Percentiles rank a stretch among this genome's conserved stretches.
phyloP scores from a whole-genome alignment of 805 yeast species.

The Maudiozyma turicensis region DNA sequence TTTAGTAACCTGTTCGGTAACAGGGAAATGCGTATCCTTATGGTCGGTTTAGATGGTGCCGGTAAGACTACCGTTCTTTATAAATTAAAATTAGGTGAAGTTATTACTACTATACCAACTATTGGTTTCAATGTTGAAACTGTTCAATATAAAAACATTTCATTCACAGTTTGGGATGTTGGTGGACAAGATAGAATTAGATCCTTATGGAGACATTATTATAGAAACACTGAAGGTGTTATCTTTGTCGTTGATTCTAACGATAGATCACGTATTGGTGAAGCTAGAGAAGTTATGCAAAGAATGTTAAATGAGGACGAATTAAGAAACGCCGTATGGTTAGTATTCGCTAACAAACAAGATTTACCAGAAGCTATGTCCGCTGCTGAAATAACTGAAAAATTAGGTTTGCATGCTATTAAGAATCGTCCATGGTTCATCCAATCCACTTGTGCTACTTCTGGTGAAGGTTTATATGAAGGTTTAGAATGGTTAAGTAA shows the following conservation, averaged over 20 bases:
- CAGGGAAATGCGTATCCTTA: conserved; percentile 95
- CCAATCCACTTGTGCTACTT: conserved; percentile 97
- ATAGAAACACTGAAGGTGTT: conserved; percentile 97
- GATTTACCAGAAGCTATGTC: conserved; percentile 99
- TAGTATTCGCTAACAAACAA: conserved; percentile 96
- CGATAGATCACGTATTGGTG: conserved; percentile 96
- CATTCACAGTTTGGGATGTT: conserved; percentile 97
- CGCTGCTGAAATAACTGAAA: conserved; percentile 97
- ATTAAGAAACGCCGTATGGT: conserved; percentile 89
- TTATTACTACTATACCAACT: conserved; percentile 93
- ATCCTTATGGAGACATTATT: conserved; percentile 98
- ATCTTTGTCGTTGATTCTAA: conserved; percentile 96
- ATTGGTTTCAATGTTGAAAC: conserved; percentile 97
- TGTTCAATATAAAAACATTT: conserved; percentile 92
- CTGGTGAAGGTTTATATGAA: conserved; percentile 97
- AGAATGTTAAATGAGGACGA: conserved; percentile 98
- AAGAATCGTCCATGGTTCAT: conserved; percentile 99
- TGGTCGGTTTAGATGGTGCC: conserved; percentile 98
- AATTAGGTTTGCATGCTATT: conserved; percentile 91
- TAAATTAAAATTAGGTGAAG: conserved; percentile 91
- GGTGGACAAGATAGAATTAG: conserved; percentile 99
- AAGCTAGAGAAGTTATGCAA: conserved; percentile 96
- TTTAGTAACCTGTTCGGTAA: conserved; percentile 94
- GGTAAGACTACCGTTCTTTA: conserved; percentile 96
- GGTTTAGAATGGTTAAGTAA: conserved; percentile 96